These are phyloP conservation scores for Globisporangium paroecandrum DNA, from an alignment of 352 stramenopile species.

Conservation along the genomic window DNA sequence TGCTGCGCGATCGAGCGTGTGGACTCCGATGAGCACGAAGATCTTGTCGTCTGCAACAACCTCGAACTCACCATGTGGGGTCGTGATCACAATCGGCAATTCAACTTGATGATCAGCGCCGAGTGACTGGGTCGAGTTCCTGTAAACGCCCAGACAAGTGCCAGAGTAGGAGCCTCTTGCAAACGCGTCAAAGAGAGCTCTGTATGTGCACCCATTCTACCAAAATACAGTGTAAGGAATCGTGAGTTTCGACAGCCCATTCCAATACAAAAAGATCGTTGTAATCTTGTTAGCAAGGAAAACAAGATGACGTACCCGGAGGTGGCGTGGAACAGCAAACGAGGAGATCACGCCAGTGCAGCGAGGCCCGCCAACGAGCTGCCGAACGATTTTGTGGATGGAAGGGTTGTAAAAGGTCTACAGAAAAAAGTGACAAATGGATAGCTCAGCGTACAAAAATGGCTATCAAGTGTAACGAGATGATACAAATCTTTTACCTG, in stretches of 20 bases:
- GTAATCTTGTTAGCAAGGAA: not conserved
- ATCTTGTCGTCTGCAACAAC: constrained; percentile 54
- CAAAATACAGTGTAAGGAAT: not conserved
- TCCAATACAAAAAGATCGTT: not conserved
- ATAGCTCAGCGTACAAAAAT: not conserved
- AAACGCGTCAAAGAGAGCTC: constrained; percentile 61
- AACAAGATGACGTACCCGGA: constrained; percentile 32
- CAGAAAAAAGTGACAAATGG: not conserved
- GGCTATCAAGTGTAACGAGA: not conserved
- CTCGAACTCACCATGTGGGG: constrained; percentile 44
- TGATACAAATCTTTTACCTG: constrained; percentile 29
- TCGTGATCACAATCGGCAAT: constrained; percentile 77
- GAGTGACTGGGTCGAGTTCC: constrained; percentile 53
- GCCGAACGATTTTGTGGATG: constrained; percentile 82
- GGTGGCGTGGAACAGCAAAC: constrained; percentile 39
- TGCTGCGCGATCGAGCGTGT: constrained; percentile 68
- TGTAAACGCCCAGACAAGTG: constrained; percentile 73
- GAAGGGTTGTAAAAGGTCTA: constrained; percentile 83
- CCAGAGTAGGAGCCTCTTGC: constrained; percentile 54
- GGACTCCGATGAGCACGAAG: constrained; percentile 71
- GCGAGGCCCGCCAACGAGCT: constrained; percentile 69
- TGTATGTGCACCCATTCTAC: constrained; percentile 46
- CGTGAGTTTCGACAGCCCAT: not conserved
- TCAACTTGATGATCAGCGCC: constrained; percentile 36
- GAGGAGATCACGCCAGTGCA: constrained; percentile 76